Evolutionary conservation across 169 alveolate species (phyloP).

Genomic region (Plasmodium sp.): DNA sequence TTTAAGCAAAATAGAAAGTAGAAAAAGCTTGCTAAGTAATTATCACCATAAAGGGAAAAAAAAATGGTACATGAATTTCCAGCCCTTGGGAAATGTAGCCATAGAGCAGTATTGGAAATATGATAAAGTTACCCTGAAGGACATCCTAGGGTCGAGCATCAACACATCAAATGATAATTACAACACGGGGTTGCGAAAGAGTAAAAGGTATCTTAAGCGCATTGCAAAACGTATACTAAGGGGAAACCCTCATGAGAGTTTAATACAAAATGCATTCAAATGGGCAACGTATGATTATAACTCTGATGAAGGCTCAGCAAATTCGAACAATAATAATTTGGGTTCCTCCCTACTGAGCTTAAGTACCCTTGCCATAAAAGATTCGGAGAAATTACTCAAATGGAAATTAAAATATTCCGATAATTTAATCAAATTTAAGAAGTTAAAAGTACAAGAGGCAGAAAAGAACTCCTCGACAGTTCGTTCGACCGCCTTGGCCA

Average conservation of each 20-base stretch:
- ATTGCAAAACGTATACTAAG: conserved; percentile 28
- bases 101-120: conserved; percentile 74
- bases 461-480: not conserved
- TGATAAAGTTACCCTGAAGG: conserved; percentile 68
- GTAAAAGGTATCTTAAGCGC: conserved; percentile 61
- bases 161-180: not conserved
- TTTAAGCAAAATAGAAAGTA: conserved; percentile 12
- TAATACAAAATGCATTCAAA: conserved; percentile 32
- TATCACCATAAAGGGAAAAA: conserved; percentile 1
- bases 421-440: not conserved
- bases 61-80: conserved; percentile 68
- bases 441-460: not conserved
- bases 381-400: conserved; percentile 33
- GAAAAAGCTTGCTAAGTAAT: conserved; percentile 37
- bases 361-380: conserved; percentile 23
- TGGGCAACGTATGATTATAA: conserved; percentile 18
- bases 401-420: conserved; percentile 66
- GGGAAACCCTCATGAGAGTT: conserved; percentile 71
- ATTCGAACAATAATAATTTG: conserved; percentile 16
- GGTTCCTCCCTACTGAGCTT: conserved; percentile 28
- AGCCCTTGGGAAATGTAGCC: conserved; percentile 49
- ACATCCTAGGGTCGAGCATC: conserved; percentile 41
- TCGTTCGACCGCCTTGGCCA: not conserved
- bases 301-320: conserved; percentile 4
- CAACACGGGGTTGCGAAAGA: conserved; percentile 21